Conservation (phyloP, 345 rosid genomes). For the Eutrema yunnanense region DNA sequence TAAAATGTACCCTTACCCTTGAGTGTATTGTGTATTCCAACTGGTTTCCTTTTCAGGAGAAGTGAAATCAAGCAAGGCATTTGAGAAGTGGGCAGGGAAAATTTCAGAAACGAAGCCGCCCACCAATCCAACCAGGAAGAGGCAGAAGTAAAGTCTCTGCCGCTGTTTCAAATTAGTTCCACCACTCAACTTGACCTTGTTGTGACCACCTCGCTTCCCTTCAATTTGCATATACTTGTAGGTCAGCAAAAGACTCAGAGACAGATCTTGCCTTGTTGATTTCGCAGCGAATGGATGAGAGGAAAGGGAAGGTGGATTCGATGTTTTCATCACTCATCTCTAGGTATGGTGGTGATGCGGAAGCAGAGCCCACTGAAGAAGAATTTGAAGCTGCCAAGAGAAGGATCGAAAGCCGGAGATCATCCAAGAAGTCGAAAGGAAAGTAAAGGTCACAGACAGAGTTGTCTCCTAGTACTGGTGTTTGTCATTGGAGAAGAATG, state of each 20-base stretch:
- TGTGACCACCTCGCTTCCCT: background rate
- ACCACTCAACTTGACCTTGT: background rate
- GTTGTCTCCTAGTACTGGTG: background rate
- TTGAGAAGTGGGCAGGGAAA: constrained; percentile 69
- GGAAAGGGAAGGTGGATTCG: constrained; percentile 67
- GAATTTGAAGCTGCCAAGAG: constrained; percentile 77
- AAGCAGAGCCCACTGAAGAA: constrained; percentile 76
- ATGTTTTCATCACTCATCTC: constrained; percentile 70
- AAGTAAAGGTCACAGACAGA: constrained; percentile 28
- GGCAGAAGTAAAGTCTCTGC: constrained; percentile 42
- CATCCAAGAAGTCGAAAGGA: constrained; percentile 40
- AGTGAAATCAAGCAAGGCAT: constrained; percentile 58
- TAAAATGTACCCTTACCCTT: too few species aligned
- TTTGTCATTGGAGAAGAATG: background rate
- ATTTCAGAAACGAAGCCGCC: constrained; percentile 57
- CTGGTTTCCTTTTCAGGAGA: constrained; percentile 40
- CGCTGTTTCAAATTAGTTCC: background rate
- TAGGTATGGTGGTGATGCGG: constrained; percentile 54
- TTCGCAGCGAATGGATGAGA: constrained; percentile 51
- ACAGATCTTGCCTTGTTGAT: constrained; percentile 49
- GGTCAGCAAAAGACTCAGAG: constrained; percentile 50
- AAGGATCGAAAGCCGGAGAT: constrained; percentile 42
- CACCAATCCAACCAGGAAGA: constrained; percentile 48
- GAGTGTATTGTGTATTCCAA: background rate
- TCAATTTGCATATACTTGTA: background rate